Conservation (phyloP, 2,329 filamentous ascomycete genomes). For the Alternaria brassicae region DNA sequence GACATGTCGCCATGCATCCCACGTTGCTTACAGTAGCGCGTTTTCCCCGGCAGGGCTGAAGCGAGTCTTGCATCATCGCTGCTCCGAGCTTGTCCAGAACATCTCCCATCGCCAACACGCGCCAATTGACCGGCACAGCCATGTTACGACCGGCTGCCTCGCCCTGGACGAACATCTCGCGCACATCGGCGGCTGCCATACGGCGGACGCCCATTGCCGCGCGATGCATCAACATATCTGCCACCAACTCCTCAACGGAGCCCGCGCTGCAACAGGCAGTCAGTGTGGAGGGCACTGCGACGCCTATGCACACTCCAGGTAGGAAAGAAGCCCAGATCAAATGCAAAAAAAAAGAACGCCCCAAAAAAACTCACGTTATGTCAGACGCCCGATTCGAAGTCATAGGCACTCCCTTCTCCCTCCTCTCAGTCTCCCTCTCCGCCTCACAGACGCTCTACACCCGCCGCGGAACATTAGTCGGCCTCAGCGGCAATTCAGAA, state of each 20-base stretch:
- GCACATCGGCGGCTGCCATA: slow-evolving; percentile 21
- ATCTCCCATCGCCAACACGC: slow-evolving; percentile 11
- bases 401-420: slow-evolving; percentile 86
- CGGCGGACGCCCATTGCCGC: slow-evolving; percentile 24
- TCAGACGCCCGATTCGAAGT: slow-evolving; percentile 95
- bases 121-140: slow-evolving; percentile 38
- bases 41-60: slow-evolving; percentile 11
- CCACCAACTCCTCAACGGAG: slow-evolving; percentile 52
- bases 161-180: slow-evolving; percentile 33
- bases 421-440: slow-evolving; percentile 90
- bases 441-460: slow-evolving; percentile 95
- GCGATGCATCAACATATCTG: slow-evolving; percentile 56
- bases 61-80: slow-evolving; percentile 23
- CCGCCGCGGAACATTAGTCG: slow-evolving; percentile 87
- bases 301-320: slow-evolving; percentile 40
- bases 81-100: slow-evolving; percentile 4
- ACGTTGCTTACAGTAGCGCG: slow-evolving; percentile 10
- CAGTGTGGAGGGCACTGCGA: slow-evolving; percentile 28
- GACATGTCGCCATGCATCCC: slow-evolving; percentile 9
- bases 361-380: slow-evolving; percentile 1
- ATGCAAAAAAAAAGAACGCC: fast-evolving
- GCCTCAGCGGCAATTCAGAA: slow-evolving; percentile 86
- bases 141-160: slow-evolving; percentile 43
- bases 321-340: neutral
- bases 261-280: slow-evolving; percentile 47